Percentiles rank a stretch among this genome's conserved stretches.
Evolutionary conservation across 371 early-diverging fungal genomes (phyloP).

Genomic region (Blakeslea trispora): DNA sequence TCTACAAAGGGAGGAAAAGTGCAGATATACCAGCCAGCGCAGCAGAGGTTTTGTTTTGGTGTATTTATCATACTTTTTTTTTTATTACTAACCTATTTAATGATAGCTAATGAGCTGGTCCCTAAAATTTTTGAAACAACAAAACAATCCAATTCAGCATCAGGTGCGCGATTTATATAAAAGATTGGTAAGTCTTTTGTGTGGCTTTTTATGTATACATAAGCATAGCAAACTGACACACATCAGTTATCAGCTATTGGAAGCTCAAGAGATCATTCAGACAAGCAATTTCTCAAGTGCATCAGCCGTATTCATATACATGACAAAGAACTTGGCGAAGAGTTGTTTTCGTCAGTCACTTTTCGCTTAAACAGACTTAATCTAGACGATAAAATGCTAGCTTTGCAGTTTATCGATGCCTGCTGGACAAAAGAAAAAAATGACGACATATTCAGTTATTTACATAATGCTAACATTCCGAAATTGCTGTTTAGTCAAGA

Average conservation of each 20-base stretch:
- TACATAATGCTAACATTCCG: slow-evolving; percentile 48
- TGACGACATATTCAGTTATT: slow-evolving; percentile 51
- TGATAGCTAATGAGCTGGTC: slow-evolving; percentile 43
- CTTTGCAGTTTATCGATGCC: slow-evolving; percentile 58
- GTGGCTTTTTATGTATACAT: neutral
- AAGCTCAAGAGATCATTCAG: neutral
- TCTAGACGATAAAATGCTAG: slow-evolving; percentile 39
- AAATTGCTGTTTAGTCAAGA: slow-evolving; percentile 10
- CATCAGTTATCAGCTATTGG: neutral
- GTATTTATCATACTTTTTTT: too few relatives aligned
- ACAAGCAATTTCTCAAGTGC: slow-evolving; percentile 24
- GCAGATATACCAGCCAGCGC: slow-evolving; percentile 45
- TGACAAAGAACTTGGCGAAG: slow-evolving; percentile 37
- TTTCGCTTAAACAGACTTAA: slow-evolving; percentile 39
- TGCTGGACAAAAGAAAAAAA: slow-evolving; percentile 40
- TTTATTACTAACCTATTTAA: neutral
- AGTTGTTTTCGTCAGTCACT: slow-evolving; percentile 36
- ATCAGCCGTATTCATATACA: slow-evolving; percentile 50
- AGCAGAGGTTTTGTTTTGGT: too few relatives aligned
- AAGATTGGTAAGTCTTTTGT: neutral
- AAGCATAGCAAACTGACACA: too few relatives aligned
- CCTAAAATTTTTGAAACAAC: slow-evolving; percentile 39
- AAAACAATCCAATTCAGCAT: neutral
- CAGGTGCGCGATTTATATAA: neutral
- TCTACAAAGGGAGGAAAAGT: slow-evolving; percentile 23